Evolutionary conservation across 805 yeast species (phyloP).

Genomic region (Metschnikowia sp.): DNA sequence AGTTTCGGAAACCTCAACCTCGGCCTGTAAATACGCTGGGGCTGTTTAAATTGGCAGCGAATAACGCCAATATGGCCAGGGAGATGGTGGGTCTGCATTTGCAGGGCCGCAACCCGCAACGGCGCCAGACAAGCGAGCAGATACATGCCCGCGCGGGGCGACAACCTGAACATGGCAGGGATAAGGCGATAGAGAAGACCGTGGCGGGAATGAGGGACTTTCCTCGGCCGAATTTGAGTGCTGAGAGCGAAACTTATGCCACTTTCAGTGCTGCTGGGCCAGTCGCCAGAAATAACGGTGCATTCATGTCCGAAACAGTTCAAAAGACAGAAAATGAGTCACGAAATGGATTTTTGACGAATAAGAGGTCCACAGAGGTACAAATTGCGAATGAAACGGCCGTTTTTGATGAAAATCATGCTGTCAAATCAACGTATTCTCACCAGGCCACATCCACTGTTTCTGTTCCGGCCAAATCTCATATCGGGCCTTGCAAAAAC

Average conservation of each 20-base stretch:
- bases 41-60: conserved; percentile 27
- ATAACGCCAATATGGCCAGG: conserved; percentile 59
- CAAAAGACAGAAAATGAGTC: too few species aligned
- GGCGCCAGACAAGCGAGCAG: conserved; percentile 9
- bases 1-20: conserved; percentile 1
- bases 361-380: too few species aligned
- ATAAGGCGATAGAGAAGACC: too few species aligned
- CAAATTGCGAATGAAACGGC: not conserved
- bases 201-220: not conserved
- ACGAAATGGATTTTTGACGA: too few species aligned
- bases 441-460: conserved; percentile 4
- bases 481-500: conserved; percentile 34
- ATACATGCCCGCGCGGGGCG: conserved; percentile 7
- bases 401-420: too few species aligned
- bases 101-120: conserved; percentile 32
- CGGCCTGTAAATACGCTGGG: not conserved
- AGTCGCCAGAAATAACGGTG: too few species aligned
- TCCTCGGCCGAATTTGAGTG: not conserved
- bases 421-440: not conserved
- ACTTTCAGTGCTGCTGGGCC: not conserved
- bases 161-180: not conserved
- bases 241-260: not conserved
- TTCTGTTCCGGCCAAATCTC: conserved; percentile 44
- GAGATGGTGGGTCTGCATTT: conserved; percentile 55
- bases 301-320: too few species aligned